Percentiles rank a stretch among this genome's conserved stretches.
Conservation (phyloP, 176 grass and related monocot species). For the Echinochloa phyllopogon region DNA sequence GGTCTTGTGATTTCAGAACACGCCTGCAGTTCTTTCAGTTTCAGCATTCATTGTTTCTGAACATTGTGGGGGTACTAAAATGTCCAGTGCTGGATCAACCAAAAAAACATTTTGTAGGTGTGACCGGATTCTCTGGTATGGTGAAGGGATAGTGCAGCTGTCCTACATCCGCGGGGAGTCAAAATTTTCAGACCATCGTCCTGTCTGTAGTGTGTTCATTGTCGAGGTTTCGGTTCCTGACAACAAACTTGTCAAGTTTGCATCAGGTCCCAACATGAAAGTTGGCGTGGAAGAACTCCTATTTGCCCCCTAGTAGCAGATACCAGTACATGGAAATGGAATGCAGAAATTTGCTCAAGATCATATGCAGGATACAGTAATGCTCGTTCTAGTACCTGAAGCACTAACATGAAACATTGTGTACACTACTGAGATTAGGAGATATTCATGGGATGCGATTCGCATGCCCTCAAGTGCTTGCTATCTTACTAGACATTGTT, state of each 20-base stretch:
- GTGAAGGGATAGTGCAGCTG: conserved; percentile 82
- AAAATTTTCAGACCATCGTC: conserved; percentile 91
- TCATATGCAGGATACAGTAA: neutral
- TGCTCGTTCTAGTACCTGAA: neutral
- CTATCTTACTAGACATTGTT: neutral
- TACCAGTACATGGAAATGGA: conserved; percentile 12
- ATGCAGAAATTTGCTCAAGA: neutral
- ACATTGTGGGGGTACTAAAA: neutral
- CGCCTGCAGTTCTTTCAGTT: neutral
- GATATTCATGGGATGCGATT: neutral
- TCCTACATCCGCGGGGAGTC: conserved; percentile 90
- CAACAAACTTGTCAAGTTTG: conserved; percentile 41
- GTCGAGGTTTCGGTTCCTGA: conserved; percentile 62
- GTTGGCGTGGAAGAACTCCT: conserved; percentile 78
- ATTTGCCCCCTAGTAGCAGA: conserved; percentile 2
- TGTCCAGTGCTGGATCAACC: neutral
- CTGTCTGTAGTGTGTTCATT: conserved; percentile 72
- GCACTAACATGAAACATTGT: neutral
- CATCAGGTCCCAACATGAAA: conserved; percentile 73
- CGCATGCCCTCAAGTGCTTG: neutral
- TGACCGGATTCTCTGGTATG: conserved; percentile 86
- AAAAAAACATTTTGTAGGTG: conserved; percentile 52
- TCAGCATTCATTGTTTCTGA: neutral
- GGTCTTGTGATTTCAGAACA: neutral
- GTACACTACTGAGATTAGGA: neutral